A percentile compares a stretch with the other conserved stretches of the same genome.
These are phyloP conservation scores for Umbelopsis sp. DNA, from an alignment of 371 early-diverging fungal genomes.

Conservation along the genomic window DNA sequence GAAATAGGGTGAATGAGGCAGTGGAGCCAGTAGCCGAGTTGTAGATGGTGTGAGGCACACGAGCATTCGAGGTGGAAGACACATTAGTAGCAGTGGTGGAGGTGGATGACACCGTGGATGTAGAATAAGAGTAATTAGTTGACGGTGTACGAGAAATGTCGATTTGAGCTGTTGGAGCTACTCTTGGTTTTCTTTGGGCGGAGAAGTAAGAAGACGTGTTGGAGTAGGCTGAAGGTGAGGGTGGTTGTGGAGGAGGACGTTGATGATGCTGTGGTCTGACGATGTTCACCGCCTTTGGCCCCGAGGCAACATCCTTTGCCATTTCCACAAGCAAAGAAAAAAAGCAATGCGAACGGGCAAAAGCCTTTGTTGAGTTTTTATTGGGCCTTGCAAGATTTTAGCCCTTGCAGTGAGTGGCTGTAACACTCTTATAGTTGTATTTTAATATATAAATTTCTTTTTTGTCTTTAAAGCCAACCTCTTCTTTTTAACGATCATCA, in stretches of 20 bases:
- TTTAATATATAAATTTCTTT: neutral
- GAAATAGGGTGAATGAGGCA: constrained; percentile 22
- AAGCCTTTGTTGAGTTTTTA: constrained; percentile 10
- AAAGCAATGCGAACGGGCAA: constrained; percentile 10
- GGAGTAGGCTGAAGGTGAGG: constrained; percentile 19
- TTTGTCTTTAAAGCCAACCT: no score
- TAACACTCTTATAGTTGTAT: neutral
- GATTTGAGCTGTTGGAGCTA: constrained; percentile 17
- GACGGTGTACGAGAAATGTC: constrained; percentile 13
- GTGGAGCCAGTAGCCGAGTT: constrained; percentile 27
- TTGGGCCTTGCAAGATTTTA: constrained; percentile 2
- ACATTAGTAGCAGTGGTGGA: constrained; percentile 29
- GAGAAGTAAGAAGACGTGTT: constrained; percentile 21
- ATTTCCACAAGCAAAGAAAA: constrained; percentile 13
- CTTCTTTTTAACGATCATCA: no score
- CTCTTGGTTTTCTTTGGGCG: constrained; percentile 19
- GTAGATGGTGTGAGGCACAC: constrained; percentile 27
- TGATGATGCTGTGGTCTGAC: constrained; percentile 27
- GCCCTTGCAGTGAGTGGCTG: neutral
- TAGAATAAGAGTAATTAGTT: constrained; percentile 27
- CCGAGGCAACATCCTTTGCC: constrained; percentile 19
- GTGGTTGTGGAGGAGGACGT: constrained; percentile 22
- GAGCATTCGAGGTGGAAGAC: constrained; percentile 13
- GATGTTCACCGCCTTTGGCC: constrained; percentile 41
- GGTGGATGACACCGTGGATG: constrained; percentile 31